Base-by-base conservation (phyloP, 345 rosid species). In the Litchi chinensis region DNA sequence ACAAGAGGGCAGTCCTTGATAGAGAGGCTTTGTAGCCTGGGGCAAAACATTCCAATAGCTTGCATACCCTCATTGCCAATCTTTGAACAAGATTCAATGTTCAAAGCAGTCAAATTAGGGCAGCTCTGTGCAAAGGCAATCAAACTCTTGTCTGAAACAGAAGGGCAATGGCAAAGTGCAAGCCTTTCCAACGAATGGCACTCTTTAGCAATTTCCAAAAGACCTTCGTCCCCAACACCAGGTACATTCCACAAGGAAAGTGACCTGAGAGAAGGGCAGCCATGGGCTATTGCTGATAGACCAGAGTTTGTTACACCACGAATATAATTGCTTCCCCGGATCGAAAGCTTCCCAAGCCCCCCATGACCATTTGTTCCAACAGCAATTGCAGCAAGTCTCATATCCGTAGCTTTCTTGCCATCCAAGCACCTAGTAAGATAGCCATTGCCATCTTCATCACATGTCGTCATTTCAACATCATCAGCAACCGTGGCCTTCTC, bases 231-330 rank as follows among this genome's bases (percentile, higher is more conserved):
- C 21, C 87, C 88, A 19, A 93, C 84, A 68, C 80, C 59, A 26
- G 92, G 85, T n/a, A 91, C 85, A 63, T 88, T 86, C 95, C 95
- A 92, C 77, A 92, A 73, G 37, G 95, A 91, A 64, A 92, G 92
- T 28, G 86, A 65, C 79, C 78, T 86, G 46, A 92, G 92, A 64
- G 91, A 90, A 66, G 93, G 91, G 83, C 93, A 91, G 24, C 92
- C 90, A 13, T 80, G 84, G 59, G 92, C 90, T 44, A 92, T 80
- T 22, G 87, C 87, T 24, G 90, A 83, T 43, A 92, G 69, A n/a
- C 97, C 97, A 52, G 79, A 74, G 78, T 88, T 77, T 24, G 93
- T 87, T 37, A 91, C 89, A 74, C 91, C 90, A 72, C 80, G 77
- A 63, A 69, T 50, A 68, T 89, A 83, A 75, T 81, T 86, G 79